Percentiles rank a stretch among this genome's conserved stretches.
These are phyloP conservation scores for Populus pruinosa DNA, from an alignment of 345 rosid genomes.

Conservation along the genomic window DNA sequence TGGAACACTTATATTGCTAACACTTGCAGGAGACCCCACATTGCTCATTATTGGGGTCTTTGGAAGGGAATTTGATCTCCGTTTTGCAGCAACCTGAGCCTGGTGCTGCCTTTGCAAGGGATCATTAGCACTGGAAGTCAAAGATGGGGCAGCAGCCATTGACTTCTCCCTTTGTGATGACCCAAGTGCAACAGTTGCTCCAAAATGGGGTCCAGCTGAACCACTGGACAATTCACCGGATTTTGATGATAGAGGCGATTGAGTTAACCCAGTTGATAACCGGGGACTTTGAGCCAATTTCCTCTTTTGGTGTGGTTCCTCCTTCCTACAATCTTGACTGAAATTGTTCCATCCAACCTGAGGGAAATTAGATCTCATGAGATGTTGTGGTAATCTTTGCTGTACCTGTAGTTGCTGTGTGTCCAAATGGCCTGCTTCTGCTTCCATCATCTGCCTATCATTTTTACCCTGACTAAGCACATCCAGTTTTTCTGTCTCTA, in stretches of 20 bases:
- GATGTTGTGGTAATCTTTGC: constrained; percentile 55
- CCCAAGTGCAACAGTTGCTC: constrained; percentile 47
- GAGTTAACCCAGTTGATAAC: constrained; percentile 74
- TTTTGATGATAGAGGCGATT: constrained; percentile 89
- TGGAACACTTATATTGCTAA: constrained; percentile 61
- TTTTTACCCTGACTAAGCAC: constrained; percentile 42
- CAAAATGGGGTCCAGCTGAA: constrained; percentile 77
- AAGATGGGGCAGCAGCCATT: constrained; percentile 53
- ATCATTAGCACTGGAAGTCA: constrained; percentile 79
- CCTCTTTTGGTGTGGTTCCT: constrained; percentile 72
- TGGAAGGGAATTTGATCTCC: constrained; percentile 76
- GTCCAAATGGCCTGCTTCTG: constrained; percentile 59
- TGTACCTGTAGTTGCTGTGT: constrained; percentile 53
- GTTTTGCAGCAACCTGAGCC: constrained; percentile 54
- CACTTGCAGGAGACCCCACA: constrained; percentile 94
- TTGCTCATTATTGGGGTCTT: constrained; percentile 69
- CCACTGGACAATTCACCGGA: constrained; percentile 95
- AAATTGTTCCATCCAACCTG: constrained; percentile 70
- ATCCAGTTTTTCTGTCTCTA: constrained; percentile 64
- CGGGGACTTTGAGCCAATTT: constrained; percentile 84
- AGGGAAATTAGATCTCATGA: constrained; percentile 50
- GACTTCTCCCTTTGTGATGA: constrained; percentile 76
- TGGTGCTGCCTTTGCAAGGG: constrained; percentile 71
- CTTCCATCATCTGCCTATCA: constrained; percentile 48
- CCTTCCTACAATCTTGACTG: constrained; percentile 69